These are phyloP conservation scores for Boletus subparvulus DNA, from an alignment of 768 basidiomycete species.

Conservation along the genomic window DNA sequence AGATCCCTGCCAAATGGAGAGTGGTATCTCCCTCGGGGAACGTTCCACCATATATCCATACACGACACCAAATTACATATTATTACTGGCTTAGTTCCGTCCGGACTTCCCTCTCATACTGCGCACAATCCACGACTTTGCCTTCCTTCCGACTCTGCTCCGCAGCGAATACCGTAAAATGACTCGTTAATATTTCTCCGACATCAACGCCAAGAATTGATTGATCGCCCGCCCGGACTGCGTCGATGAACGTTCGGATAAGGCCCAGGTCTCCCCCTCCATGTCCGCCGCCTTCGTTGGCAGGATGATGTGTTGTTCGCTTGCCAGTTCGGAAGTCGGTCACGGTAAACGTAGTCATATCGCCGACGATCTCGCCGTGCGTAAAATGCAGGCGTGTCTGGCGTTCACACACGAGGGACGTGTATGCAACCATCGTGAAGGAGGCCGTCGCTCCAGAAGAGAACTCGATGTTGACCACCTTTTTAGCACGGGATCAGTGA, in stretches of 20 bases:
- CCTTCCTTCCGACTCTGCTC: constrained; percentile 74
- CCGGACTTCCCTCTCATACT: constrained; percentile 59
- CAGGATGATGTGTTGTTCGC: constrained; percentile 47
- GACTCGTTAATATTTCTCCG: constrained; percentile 69
- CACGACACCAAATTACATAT: too few species aligned
- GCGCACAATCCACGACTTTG: constrained; percentile 62
- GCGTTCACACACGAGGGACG: constrained; percentile 76
- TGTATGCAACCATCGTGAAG: constrained; percentile 89
- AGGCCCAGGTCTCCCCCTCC: constrained; percentile 84
- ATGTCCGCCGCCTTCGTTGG: constrained; percentile 66
- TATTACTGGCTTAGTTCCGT: constrained; percentile 23
- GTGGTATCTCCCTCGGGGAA: too few species aligned
- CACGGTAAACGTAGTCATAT: constrained; percentile 74
- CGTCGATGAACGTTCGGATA: constrained; percentile 72
- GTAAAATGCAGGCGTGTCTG: constrained; percentile 83
- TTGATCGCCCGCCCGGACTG: constrained; percentile 66
- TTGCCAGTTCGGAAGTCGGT: constrained; percentile 67
- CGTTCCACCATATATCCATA: neutral
- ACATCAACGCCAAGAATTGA: constrained; percentile 63
- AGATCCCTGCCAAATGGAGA: too few species aligned
- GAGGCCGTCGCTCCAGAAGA: constrained; percentile 77
- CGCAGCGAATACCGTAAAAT: constrained; percentile 85
- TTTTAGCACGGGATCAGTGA: neutral
- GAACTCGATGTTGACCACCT: constrained; percentile 88
- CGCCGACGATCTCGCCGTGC: constrained; percentile 85